Evolutionary conservation across 2,329 filamentous ascomycete genomes (phyloP).

Genomic region (Magnaporthales sp.): DNA sequence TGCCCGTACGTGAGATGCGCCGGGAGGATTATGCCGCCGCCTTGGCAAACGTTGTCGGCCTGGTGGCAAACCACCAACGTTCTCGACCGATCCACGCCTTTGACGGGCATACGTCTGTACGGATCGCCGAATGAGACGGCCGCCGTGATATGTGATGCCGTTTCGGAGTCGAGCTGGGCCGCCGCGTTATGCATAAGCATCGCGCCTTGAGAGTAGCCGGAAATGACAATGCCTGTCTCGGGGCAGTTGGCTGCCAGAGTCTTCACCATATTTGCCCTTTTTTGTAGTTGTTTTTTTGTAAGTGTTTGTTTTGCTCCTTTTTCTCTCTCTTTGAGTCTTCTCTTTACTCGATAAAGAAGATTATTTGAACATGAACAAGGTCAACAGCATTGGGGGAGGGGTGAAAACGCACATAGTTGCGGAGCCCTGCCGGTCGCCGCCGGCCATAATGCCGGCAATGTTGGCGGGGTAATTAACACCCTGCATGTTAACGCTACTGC

Average conservation of each 20-base stretch:
- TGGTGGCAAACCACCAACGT: slow-evolving; percentile 15
- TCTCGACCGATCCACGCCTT: slow-evolving; percentile 9
- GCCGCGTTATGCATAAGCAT: slow-evolving; percentile 21
- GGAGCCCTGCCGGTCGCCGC: slow-evolving; percentile 14
- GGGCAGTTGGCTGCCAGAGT: slow-evolving; percentile 25
- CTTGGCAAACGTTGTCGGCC: slow-evolving; percentile 17
- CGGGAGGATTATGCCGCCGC: slow-evolving; percentile 14
- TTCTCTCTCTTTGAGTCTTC: background rate
- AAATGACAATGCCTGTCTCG: slow-evolving; percentile 29
- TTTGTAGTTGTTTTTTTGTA: background rate
- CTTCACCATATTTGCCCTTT: slow-evolving; percentile 17
- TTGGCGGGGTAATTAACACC: slow-evolving; percentile 18
- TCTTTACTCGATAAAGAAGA: too few species aligned
- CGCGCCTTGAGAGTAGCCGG: slow-evolving; percentile 26
- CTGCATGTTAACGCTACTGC: slow-evolving; percentile 14
- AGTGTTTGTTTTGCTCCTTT: background rate
- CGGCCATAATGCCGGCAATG: slow-evolving; percentile 14
- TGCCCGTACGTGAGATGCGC: slow-evolving; percentile 18
- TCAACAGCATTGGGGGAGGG: background rate
- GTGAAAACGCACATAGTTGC: slow-evolving; percentile 6
- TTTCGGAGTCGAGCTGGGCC: slow-evolving; percentile 10
- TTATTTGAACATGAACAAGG: background rate
- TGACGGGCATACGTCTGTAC: slow-evolving; percentile 11
- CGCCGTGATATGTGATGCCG: slow-evolving; percentile 13
- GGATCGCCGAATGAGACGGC: slow-evolving; percentile 23